Conservation (phyloP, 306 rosid genomes). For the Arachis hypogaea region DNA sequence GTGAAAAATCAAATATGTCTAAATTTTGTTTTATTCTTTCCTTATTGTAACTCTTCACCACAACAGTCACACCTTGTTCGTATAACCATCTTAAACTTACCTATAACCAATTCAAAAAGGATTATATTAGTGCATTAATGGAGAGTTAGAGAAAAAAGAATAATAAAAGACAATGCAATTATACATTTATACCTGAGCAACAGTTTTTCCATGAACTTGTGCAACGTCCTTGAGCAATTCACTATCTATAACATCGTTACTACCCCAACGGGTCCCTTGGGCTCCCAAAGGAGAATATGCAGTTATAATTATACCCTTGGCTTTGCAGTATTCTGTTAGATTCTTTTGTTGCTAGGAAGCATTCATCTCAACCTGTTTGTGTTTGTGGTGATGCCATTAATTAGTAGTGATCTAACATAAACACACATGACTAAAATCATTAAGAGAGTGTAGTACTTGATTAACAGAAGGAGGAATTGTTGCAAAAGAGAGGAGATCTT, state of each 20-base stretch:
- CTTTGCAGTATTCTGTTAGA: too few species aligned
- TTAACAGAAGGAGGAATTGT: conserved; percentile 46
- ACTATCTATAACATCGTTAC: conserved; percentile 43
- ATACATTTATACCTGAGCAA: conserved; percentile 48
- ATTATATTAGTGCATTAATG: background rate
- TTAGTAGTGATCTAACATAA: background rate
- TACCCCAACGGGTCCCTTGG: conserved; percentile 34
- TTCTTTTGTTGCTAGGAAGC: too few species aligned
- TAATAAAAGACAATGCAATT: too few species aligned
- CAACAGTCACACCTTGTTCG: conserved; percentile 47
- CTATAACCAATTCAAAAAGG: conserved; percentile 19
- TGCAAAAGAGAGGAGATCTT: conserved; percentile 40
- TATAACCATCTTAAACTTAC: conserved; percentile 57
- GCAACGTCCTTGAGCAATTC: conserved; percentile 47
- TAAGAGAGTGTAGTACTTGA: conserved; percentile 19
- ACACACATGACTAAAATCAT: background rate
- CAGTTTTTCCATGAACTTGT: conserved; percentile 35
- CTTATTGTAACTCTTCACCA: conserved; percentile 57
- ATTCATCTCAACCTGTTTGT: too few species aligned
- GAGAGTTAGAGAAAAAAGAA: background rate
- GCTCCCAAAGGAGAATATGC: too few species aligned
- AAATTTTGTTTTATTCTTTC: conserved; percentile 57
- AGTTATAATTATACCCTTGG: too few species aligned
- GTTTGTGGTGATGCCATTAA: background rate
- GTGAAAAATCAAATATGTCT: conserved; percentile 57